phyloP scores from a whole-genome alignment of 2,329 filamentous ascomycete species.

The Mycosphaerella sp. region DNA sequence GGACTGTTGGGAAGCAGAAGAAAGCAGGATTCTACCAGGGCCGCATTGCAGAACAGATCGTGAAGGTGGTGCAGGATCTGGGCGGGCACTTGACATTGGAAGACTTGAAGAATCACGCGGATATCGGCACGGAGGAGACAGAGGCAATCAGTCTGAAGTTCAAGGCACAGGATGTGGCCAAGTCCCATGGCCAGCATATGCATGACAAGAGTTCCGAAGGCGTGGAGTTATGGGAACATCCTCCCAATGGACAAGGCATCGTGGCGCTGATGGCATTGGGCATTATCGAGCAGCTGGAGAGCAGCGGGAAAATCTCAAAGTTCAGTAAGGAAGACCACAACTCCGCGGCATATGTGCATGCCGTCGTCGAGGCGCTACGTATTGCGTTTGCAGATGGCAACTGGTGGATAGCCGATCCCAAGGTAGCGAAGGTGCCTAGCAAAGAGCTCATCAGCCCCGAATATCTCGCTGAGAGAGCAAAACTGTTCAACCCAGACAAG shows the following conservation, averaged over 20 bases:
- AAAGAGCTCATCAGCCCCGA: constrained; percentile 61
- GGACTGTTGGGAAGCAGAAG: constrained; percentile 67
- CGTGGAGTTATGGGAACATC: constrained; percentile 90
- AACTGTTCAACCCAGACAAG: constrained; percentile 53
- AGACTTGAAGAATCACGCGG: constrained; percentile 72
- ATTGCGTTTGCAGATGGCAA: constrained; percentile 84
- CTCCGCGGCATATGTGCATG: constrained; percentile 66
- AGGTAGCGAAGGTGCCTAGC: constrained; percentile 62
- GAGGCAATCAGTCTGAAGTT: constrained; percentile 70
- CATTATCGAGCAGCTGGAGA: constrained; percentile 80
- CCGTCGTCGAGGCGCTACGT: constrained; percentile 77
- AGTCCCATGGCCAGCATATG: constrained; percentile 42
- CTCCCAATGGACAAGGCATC: constrained; percentile 92
- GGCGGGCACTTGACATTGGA: constrained; percentile 74
- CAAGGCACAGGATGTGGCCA: constrained; percentile 51
- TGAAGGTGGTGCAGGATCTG: constrained; percentile 67
- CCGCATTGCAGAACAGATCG: constrained; percentile 69
- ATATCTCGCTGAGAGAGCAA: constrained; percentile 67
- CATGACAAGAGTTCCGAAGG: constrained; percentile 46
- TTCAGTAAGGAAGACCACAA: constrained; percentile 74
- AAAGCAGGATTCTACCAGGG: constrained; percentile 91
- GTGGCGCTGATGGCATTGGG: constrained; percentile 91
- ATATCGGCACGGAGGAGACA: constrained; percentile 68
- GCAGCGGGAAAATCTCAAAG: constrained; percentile 63
- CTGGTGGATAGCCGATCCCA: constrained; percentile 87